A percentile compares a stretch with the other conserved stretches of the same genome.
Evolutionary conservation across 441 rosid species (phyloP).

Genomic region (Erodium trifolium): DNA sequence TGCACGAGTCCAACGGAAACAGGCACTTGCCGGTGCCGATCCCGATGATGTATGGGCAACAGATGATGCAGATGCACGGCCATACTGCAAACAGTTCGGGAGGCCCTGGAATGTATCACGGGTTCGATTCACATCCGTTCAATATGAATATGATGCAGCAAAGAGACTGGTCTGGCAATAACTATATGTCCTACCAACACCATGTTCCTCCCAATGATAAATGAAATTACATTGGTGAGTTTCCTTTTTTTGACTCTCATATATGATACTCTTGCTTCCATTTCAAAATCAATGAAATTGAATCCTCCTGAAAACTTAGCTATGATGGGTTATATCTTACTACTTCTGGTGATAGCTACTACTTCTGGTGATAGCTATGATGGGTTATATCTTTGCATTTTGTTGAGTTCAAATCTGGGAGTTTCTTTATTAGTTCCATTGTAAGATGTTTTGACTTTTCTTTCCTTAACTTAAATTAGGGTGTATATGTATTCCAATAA

Average conservation of each 20-base stretch:
- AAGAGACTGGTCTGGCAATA: not conserved
- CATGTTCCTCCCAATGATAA: slow-evolving; percentile 2
- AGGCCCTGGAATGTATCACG: not conserved
- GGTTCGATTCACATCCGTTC: not conserved
- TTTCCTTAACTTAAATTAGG: too few species aligned
- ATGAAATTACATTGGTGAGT: not conserved
- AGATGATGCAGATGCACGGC: not conserved
- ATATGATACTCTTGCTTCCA: slow-evolving; percentile 25
- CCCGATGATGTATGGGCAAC: not conserved
- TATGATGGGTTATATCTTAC: too few species aligned
- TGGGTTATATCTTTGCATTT: too few species aligned
- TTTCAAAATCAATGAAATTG: too few species aligned
- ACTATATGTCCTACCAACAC: not conserved
- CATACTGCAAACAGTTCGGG: not conserved
- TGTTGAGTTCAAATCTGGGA: too few species aligned
- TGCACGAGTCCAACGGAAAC: not conserved
- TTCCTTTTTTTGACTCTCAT: slow-evolving; percentile 45
- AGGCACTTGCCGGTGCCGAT: not conserved
- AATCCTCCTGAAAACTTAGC: too few species aligned
- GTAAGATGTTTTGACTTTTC: too few species aligned
- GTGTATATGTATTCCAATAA: too few species aligned
- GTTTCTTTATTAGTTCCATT: too few species aligned
- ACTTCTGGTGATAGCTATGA: too few species aligned
- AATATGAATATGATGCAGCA: not conserved
- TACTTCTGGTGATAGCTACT: too few species aligned